These are phyloP conservation scores for Paracoccidioides lutzii DNA, from an alignment of 2,329 filamentous ascomycete species.

Conservation along the genomic window DNA sequence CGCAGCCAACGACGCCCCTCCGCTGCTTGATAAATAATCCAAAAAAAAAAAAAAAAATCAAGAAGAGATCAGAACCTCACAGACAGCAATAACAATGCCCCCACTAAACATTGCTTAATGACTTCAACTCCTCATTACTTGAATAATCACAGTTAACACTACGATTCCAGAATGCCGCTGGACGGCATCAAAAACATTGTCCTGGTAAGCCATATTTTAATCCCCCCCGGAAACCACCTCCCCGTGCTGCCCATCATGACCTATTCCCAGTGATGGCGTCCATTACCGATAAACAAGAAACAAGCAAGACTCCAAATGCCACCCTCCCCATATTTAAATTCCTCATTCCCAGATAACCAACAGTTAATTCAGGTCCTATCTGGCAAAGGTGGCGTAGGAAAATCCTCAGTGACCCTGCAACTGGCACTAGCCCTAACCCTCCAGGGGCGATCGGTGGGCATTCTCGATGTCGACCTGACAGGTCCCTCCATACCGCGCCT, in stretches of 20 bases:
- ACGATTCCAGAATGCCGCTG: conserved; percentile 24
- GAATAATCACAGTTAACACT: not conserved
- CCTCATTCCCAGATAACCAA: not conserved
- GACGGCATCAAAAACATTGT: conserved; percentile 33
- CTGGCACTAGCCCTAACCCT: conserved; percentile 79
- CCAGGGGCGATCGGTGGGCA: conserved; percentile 76
- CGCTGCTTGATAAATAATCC: not conserved
- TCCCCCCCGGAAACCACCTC: not conserved
- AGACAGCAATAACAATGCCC: not conserved
- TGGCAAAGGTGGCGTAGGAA: conserved; percentile 94
- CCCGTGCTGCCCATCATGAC: conserved; percentile 10
- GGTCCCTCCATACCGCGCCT: conserved; percentile 93
- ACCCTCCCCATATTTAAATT: not conserved
- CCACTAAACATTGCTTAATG: not conserved
- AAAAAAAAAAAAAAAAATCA: not conserved
- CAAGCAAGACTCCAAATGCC: not conserved
- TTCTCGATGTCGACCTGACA: conserved; percentile 91
- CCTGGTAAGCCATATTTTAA: conserved; percentile 21
- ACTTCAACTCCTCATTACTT: not conserved
- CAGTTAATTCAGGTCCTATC: conserved; percentile 53
- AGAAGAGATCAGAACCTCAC: not conserved
- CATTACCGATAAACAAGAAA: conserved; percentile 29
- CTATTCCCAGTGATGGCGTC: not conserved
- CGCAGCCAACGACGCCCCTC: not conserved
- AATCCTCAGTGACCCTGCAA: conserved; percentile 95